phyloP scores from a whole-genome alignment of 2,329 filamentous ascomycete species.

The Proliferodiscus dingleyae region DNA sequence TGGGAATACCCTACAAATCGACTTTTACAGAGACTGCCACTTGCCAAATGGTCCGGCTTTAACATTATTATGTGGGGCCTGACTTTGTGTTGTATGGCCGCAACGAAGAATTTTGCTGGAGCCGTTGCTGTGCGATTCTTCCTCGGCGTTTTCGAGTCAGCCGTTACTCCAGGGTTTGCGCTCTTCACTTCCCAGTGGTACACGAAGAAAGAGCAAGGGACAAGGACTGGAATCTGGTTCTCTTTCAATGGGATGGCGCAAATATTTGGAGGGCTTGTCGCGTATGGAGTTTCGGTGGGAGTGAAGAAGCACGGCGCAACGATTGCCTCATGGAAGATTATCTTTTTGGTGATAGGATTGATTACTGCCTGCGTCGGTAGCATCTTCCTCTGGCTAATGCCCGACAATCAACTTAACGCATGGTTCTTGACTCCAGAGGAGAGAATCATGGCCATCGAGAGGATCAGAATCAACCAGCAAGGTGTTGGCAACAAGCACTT shows the following conservation, averaged over 20 bases:
- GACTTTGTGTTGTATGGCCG: constrained; percentile 58
- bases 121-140: constrained; percentile 63
- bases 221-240: constrained; percentile 63
- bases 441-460: constrained; percentile 39
- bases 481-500: constrained; percentile 52
- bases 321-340: constrained; percentile 55
- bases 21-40: constrained; percentile 47
- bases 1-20: constrained; percentile 32
- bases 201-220: constrained; percentile 62
- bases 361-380: constrained; percentile 38
- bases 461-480: constrained; percentile 52
- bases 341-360: constrained; percentile 44
- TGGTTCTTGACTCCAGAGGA: constrained; percentile 41
- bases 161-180: constrained; percentile 64
- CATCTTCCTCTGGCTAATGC: constrained; percentile 40
- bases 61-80: constrained; percentile 59
- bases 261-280: constrained; percentile 57
- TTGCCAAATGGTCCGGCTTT: constrained; percentile 59
- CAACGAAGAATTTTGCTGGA: constrained; percentile 53
- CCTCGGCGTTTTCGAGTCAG: constrained; percentile 62
- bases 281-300: constrained; percentile 56
- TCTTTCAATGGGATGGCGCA: constrained; percentile 61
- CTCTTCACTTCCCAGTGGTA: constrained; percentile 69
- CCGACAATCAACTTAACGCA: constrained; percentile 40
- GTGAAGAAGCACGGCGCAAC: constrained; percentile 45